Evolutionary conservation across 2,329 filamentous ascomycete genomes (phyloP).

Genomic region (Colletotrichum tamarilloi): DNA sequence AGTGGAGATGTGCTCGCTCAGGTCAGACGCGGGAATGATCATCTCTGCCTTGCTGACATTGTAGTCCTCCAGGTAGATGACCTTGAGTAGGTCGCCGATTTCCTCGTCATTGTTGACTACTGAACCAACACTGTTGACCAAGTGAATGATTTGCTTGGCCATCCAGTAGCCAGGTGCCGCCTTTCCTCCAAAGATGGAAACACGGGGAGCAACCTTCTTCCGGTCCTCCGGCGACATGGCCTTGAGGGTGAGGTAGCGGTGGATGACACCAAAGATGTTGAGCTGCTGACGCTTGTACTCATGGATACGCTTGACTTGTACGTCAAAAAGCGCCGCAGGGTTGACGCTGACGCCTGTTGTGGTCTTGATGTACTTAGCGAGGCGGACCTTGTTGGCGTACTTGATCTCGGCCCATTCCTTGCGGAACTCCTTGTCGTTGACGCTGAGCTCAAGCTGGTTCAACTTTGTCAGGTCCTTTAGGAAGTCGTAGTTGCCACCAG

Average conservation of each 20-base stretch:
- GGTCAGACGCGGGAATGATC: slow-evolving; percentile 91
- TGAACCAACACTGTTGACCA: slow-evolving; percentile 90
- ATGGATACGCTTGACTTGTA: slow-evolving; percentile 98
- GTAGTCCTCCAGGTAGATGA: slow-evolving; percentile 97
- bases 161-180: slow-evolving; percentile 99
- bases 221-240: slow-evolving; percentile 83
- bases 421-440: slow-evolving; percentile 89
- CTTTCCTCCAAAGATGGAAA: slow-evolving; percentile 97
- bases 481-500: slow-evolving; percentile 85
- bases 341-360: slow-evolving; percentile 86
- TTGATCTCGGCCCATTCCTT: slow-evolving; percentile 98
- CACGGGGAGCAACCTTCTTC: slow-evolving; percentile 87
- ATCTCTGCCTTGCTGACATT: slow-evolving; percentile 99
- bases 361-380: slow-evolving; percentile 91
- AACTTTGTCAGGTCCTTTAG: slow-evolving; percentile 90
- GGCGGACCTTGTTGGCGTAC: slow-evolving; percentile 90
- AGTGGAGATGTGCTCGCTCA: slow-evolving; percentile 98
- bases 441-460: slow-evolving; percentile 85
- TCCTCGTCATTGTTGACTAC: slow-evolving; percentile 95
- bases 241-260: slow-evolving; percentile 92
- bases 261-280: slow-evolving; percentile 98
- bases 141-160: slow-evolving; percentile 98
- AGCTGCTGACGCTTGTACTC: slow-evolving; percentile 99
- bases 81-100: slow-evolving; percentile 93
- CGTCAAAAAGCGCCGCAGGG: slow-evolving; percentile 89